A percentile compares a stretch with the other conserved stretches of the same genome.
These are phyloP conservation scores for Mortierella claussenii DNA, from an alignment of 192 early-diverging fungal species.

Conservation along the genomic window DNA sequence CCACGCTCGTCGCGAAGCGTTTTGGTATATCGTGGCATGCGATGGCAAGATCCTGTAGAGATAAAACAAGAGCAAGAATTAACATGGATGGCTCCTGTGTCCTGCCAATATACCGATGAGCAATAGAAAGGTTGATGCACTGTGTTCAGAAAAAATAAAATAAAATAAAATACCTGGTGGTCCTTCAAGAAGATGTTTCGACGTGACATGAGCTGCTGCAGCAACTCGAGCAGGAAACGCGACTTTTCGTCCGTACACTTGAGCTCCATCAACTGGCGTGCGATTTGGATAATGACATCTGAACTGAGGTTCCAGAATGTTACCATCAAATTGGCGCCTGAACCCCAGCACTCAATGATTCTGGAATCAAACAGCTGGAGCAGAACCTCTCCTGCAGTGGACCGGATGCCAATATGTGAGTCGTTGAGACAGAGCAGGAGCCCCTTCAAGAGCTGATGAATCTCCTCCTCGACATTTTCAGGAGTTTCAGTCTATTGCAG, in stretches of 20 bases:
- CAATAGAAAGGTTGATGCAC: too few relatives aligned
- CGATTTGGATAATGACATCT: conserved; percentile 71
- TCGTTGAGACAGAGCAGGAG: conserved; percentile 84
- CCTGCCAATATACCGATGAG: too few relatives aligned
- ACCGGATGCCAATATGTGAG: conserved; percentile 73
- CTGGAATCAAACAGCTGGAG: conserved; percentile 77
- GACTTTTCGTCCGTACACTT: conserved; percentile 73
- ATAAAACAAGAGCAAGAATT: neutral
- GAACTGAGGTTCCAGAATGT: conserved; percentile 84
- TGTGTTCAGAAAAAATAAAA: neutral
- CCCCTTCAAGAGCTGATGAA: conserved; percentile 74
- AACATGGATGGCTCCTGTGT: too few relatives aligned
- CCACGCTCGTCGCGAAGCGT: conserved; percentile 72
- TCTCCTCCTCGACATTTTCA: conserved; percentile 75
- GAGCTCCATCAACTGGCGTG: conserved; percentile 81
- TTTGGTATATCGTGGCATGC: conserved; percentile 70
- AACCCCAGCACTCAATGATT: conserved; percentile 85
- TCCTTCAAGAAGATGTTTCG: conserved; percentile 68
- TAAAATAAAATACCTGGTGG: conserved; percentile 51
- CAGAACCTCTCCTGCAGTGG: conserved; percentile 76
- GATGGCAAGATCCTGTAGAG: conserved; percentile 57
- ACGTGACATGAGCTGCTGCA: conserved; percentile 72
- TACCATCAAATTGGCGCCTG: conserved; percentile 72
- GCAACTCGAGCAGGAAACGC: conserved; percentile 72
- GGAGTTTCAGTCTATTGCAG: conserved; percentile 66